A percentile compares a stretch with the other conserved stretches of the same genome.
Conservation (phyloP, 805 yeast species). For the Candida methanosorbosa region DNA sequence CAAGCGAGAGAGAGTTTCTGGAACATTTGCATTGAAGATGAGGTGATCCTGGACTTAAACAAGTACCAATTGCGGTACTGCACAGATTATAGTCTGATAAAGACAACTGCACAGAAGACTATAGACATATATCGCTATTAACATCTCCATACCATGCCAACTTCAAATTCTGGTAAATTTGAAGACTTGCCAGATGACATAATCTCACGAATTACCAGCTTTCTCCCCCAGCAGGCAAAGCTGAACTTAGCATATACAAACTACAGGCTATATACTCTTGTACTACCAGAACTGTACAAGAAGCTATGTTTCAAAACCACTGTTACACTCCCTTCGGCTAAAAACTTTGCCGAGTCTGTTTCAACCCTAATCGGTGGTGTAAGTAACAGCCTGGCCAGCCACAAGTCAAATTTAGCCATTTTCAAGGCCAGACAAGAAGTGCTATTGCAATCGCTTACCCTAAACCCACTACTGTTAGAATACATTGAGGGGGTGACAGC, state of each 20-base stretch:
- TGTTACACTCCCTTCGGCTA: conserved; percentile 19
- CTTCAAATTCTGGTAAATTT: too few species aligned
- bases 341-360: conserved; percentile 25
- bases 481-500: conserved; percentile 28
- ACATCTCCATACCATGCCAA: too few species aligned
- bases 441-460: conserved; percentile 26
- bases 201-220: conserved; percentile 12
- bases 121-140: too few species aligned
- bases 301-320: conserved; percentile 27
- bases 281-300: conserved; percentile 26
- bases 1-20: too few species aligned
- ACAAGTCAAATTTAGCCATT: conserved; percentile 28
- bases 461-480: conserved; percentile 25
- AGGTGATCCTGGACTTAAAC: too few species aligned
- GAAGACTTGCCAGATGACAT: conserved; percentile 14
- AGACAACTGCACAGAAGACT: too few species aligned
- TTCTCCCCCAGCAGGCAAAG: conserved; percentile 32
- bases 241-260: conserved; percentile 23
- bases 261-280: conserved; percentile 21
- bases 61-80: too few species aligned
- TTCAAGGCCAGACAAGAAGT: conserved; percentile 30
- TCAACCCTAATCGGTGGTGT: conserved; percentile 32
- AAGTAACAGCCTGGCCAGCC: conserved; percentile 23
- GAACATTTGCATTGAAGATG: too few species aligned
- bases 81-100: too few species aligned